A percentile compares a stretch with the other conserved stretches of the same genome.
Evolutionary conservation across 352 stramenopile species (phyloP).

Genomic region (Pythium biforme): DNA sequence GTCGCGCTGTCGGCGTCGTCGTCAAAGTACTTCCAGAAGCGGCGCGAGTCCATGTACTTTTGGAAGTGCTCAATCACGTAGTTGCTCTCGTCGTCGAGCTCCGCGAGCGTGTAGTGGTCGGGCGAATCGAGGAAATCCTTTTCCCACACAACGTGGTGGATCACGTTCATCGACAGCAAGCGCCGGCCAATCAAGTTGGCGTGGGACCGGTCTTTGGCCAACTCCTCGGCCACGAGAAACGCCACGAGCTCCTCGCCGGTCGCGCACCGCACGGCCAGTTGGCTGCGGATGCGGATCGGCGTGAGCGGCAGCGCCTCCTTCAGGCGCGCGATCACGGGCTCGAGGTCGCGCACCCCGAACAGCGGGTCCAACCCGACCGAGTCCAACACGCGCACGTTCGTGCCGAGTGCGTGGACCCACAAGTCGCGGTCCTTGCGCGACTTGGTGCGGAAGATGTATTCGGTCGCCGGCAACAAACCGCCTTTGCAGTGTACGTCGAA

Average conservation of each 20-base stretch:
- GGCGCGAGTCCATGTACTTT: conserved; percentile 78
- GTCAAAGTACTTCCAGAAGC: conserved; percentile 83
- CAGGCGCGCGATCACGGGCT: conserved; percentile 53
- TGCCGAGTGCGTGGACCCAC: conserved; percentile 66
- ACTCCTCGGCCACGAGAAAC: conserved; percentile 55
- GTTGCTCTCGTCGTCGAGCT: conserved; percentile 52
- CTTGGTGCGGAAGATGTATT: conserved; percentile 76
- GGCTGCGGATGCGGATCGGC: conserved; percentile 66
- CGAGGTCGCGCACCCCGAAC: conserved; percentile 57
- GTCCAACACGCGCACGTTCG: conserved; percentile 62
- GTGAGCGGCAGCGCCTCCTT: conserved; percentile 49
- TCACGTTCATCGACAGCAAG: conserved; percentile 78
- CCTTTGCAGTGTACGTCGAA: conserved; percentile 76
- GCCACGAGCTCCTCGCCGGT: conserved; percentile 69
- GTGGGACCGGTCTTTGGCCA: conserved; percentile 52
- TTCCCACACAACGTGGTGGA: conserved; percentile 85
- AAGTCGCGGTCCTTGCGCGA: conserved; percentile 75
- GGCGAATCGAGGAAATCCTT: conserved; percentile 78
- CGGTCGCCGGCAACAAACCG: conserved; percentile 61
- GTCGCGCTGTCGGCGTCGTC: conserved; percentile 25
- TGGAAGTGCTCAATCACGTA: conserved; percentile 77
- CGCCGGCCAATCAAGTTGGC: conserved; percentile 53
- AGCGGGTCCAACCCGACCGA: conserved; percentile 42
- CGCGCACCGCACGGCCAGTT: conserved; percentile 59
- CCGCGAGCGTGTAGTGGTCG: conserved; percentile 70